Conservation (phyloP, 73 alveolate genomes). For the Blepharisma stoltei region DNA sequence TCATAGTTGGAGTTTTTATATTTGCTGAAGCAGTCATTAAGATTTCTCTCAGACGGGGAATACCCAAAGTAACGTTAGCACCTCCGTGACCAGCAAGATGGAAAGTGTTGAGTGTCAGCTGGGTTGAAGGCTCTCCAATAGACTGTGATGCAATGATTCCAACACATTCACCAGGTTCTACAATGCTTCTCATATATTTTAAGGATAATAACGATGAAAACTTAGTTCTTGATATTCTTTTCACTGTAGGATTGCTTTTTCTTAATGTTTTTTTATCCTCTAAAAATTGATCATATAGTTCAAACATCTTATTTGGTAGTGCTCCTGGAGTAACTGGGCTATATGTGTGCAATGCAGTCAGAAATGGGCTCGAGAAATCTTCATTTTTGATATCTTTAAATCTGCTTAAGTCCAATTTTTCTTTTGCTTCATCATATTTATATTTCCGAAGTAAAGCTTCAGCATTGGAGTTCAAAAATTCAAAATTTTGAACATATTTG, state of each 20-base stretch:
- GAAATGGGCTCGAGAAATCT: background rate
- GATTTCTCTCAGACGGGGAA: conserved; percentile 97
- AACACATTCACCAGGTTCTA: conserved; percentile 98
- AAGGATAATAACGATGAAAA: conserved; percentile 37
- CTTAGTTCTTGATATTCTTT: background rate
- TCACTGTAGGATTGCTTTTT: background rate
- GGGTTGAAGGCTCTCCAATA: conserved; percentile 99
- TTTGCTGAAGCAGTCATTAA: conserved; percentile 94
- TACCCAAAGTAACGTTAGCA: conserved; percentile 97
- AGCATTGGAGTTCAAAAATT: conserved; percentile 84
- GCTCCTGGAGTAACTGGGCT: conserved; percentile 18
- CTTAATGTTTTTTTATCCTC: conserved; percentile 32
- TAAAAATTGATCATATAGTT: background rate
- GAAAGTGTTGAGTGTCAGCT: conserved; percentile 98
- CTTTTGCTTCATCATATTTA: conserved; percentile 64
- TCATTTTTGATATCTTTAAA: conserved; percentile 45
- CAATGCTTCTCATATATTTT: conserved; percentile 84
- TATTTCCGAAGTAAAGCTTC: conserved; percentile 63
- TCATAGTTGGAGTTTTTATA: conserved; percentile 95
- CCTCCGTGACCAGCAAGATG: conserved; percentile 99
- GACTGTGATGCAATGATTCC: conserved; percentile 98
- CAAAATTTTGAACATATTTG: conserved; percentile 82
- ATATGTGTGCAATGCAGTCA: background rate
- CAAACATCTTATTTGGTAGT: background rate
- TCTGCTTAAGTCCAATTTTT: conserved; percentile 52